Evolutionary conservation across 2,329 filamentous ascomycete genomes (phyloP).

Genomic region (Colletotrichum sp.): DNA sequence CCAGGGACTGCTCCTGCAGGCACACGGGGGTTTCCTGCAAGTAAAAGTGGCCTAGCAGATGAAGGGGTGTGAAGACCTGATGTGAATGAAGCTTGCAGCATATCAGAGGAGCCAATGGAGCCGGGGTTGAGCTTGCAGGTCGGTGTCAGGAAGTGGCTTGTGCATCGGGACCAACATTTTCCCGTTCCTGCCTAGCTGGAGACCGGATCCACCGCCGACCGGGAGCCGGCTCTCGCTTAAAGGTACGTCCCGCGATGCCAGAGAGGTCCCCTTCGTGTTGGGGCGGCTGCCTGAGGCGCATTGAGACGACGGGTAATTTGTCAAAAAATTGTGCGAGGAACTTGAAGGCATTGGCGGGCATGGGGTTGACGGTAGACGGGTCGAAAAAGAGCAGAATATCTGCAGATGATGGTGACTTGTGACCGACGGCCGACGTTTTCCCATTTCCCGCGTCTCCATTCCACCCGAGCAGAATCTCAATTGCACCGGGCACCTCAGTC

Average conservation of each 20-base stretch:
- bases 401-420: not conserved
- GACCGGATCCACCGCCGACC: not conserved
- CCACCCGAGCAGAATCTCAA: not conserved
- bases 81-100: not conserved
- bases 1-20: constrained; percentile 17
- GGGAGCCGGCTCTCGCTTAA: not conserved
- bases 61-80: not conserved
- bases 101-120: not conserved
- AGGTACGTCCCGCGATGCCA: not conserved
- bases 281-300: not conserved
- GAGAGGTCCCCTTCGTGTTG: not conserved
- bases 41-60: not conserved
- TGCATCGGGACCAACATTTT: not conserved
- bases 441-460: constrained; percentile 10
- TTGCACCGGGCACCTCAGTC: not conserved
- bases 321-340: not conserved
- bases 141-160: not conserved
- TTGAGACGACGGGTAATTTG: not conserved
- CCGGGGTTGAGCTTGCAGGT: not conserved
- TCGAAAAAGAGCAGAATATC: not conserved
- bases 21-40: constrained; percentile 3
- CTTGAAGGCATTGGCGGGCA: not conserved
- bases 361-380: not conserved
- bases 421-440: not conserved
- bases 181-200: not conserved